Evolutionary conservation across 495 filamentous ascomycete genomes (phyloP), one percentile per base, ranked within the genome.

Genomic region (Aspergillus biplanus): DNA sequence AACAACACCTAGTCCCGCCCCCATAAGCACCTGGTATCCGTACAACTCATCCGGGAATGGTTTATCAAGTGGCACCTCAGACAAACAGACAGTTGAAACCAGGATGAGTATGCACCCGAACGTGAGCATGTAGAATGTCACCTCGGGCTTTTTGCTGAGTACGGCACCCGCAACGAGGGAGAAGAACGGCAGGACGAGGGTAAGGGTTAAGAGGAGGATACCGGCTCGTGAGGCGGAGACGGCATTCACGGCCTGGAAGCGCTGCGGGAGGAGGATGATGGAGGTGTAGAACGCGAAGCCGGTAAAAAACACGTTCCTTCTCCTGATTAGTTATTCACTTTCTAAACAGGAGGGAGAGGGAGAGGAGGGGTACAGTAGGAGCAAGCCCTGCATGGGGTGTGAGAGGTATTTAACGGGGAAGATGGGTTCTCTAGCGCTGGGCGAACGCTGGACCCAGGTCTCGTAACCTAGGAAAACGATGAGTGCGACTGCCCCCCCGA

Each of bases 241-340:
- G 9, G 33, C 44, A 34, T 60, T 52, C 11, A 52, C 46, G 3
- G 31, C 13, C 21, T 60, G 58, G 27, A 50, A 52, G 33, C 58
- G 44, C 16, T 60, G 58, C 4, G 58, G 58, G 31, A 60, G 58
- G 18, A 33, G 31, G 4, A 60, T 52, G 44, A 60, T 60, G 9
- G 32, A 33, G 13, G 47, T 35, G 46, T 52, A 52, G 33, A 60
- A 60, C 0, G 58, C 21, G 33, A 49, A 50, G 4, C 58, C 58
- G 44, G 46, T 52, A 4, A 60, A 52, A 6, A 60, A 35, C 8
- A 35, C 58, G 11, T 13, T 33, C 32, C 58, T 60, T 6, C 1
- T 31, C 13, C 1, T 33, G 5, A n/a, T 7, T 48, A 15, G 21
- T 27, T 27, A 27, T 2, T 1, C 27, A 60, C 9, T 34, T 34